phyloP scores from a whole-genome alignment of 2,329 filamentous ascomycete genomes.

The Neophaeococcomyces aloes region DNA sequence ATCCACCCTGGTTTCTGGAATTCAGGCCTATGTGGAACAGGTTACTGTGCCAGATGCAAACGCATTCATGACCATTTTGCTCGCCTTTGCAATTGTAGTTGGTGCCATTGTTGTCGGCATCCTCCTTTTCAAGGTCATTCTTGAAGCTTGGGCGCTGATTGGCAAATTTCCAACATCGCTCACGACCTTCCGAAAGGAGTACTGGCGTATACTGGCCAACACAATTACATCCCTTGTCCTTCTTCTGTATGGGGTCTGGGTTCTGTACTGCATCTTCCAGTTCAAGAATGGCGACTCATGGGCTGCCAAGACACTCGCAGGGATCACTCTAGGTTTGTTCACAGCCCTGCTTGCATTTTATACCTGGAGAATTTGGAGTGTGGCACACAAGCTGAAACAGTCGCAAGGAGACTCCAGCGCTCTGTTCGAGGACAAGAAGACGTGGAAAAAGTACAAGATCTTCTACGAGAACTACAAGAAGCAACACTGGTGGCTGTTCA shows the following conservation, averaged over 20 bases:
- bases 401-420: slow-evolving; percentile 59
- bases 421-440: slow-evolving; percentile 79
- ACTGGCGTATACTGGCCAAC: slow-evolving; percentile 86
- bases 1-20: slow-evolving; percentile 55
- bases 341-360: slow-evolving; percentile 75
- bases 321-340: slow-evolving; percentile 67
- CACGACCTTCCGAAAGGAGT: slow-evolving; percentile 80
- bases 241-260: slow-evolving; percentile 88
- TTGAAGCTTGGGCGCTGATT: slow-evolving; percentile 86
- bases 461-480: slow-evolving; percentile 96
- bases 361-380: slow-evolving; percentile 67
- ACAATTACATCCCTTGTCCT: slow-evolving; percentile 84
- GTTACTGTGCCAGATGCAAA: slow-evolving; percentile 78
- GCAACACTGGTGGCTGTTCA: slow-evolving; percentile 93
- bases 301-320: slow-evolving; percentile 78
- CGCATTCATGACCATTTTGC: slow-evolving; percentile 89
- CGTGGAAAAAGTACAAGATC: slow-evolving; percentile 90
- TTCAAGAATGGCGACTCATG: slow-evolving; percentile 90
- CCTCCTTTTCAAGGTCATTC: slow-evolving; percentile 77
- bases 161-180: slow-evolving; percentile 73
- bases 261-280: slow-evolving; percentile 89
- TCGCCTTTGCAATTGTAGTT: slow-evolving; percentile 79
- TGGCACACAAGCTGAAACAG: slow-evolving; percentile 63
- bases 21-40: slow-evolving; percentile 73
- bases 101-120: slow-evolving; percentile 76